These are phyloP conservation scores for Lasiosphaeria miniovina DNA, from an alignment of 495 filamentous ascomycete species.

Conservation along the genomic window DNA sequence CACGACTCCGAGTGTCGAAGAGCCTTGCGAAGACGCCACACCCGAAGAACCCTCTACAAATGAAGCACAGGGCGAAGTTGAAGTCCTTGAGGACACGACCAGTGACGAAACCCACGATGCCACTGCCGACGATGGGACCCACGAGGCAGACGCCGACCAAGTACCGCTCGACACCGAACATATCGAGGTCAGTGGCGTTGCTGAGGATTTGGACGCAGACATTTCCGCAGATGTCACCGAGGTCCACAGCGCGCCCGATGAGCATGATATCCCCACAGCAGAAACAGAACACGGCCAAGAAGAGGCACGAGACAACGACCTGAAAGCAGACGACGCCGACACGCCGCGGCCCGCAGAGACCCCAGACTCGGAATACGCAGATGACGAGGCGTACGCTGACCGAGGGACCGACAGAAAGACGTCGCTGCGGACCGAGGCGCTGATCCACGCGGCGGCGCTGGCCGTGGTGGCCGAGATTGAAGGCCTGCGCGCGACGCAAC, in stretches of 20 bases:
- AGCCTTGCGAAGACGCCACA: not conserved
- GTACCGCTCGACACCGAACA: not conserved
- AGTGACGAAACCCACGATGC: not conserved
- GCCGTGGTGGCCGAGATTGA: constrained; percentile 40
- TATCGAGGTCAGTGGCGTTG: not conserved
- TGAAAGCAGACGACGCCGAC: no score
- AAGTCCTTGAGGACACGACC: no score
- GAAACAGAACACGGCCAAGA: no score
- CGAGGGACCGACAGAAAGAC: constrained; percentile 17
- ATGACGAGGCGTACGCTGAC: not conserved
- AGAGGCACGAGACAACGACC: no score
- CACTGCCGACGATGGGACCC: not conserved
- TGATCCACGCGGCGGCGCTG: constrained; percentile 45
- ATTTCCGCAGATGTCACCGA: not conserved
- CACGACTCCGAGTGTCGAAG: not conserved
- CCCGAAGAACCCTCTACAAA: not conserved
- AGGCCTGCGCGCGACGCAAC: constrained; percentile 3
- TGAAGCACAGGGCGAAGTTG: no score
- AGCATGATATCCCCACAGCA: not conserved
- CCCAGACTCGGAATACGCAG: constrained; percentile 3
- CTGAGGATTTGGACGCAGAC: not conserved
- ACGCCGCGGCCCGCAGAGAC: constrained; percentile 1
- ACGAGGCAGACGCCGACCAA: not conserved
- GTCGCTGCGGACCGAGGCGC: constrained; percentile 35
- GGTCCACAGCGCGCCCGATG: not conserved